These are phyloP conservation scores for Coemansia sp. DNA, from an alignment of 192 early-diverging fungal species.

Conservation along the genomic window DNA sequence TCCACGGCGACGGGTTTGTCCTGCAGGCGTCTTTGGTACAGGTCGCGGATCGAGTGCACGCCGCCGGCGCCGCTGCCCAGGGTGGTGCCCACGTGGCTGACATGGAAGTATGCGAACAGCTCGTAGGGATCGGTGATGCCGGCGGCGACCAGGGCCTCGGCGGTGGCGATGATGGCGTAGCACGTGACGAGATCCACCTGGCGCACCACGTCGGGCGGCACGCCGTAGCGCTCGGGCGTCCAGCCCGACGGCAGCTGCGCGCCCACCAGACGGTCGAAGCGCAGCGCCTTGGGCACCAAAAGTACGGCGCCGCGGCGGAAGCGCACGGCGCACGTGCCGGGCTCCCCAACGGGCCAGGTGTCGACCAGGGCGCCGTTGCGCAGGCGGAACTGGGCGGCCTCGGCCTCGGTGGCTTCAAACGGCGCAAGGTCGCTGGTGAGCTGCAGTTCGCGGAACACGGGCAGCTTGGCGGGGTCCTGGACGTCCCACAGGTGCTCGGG, in stretches of 20 bases:
- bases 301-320: conserved; percentile 84
- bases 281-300: conserved; percentile 90
- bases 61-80: conserved; percentile 92
- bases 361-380: conserved; percentile 75
- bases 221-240: conserved; percentile 87
- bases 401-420: conserved; percentile 83
- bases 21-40: conserved; percentile 74
- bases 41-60: conserved; percentile 68
- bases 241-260: conserved; percentile 96
- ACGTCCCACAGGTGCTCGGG: conserved; percentile 64
- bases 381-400: conserved; percentile 82
- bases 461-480: conserved; percentile 81
- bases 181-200: conserved; percentile 93
- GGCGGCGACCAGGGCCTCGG: conserved; percentile 85
- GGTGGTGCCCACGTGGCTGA: conserved; percentile 86
- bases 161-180: conserved; percentile 84
- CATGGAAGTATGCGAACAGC: conserved; percentile 94
- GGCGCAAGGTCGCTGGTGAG: conserved; percentile 83
- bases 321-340: conserved; percentile 74
- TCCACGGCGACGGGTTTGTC: conserved; percentile 88
- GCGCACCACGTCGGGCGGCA: conserved; percentile 83
- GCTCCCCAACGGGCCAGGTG: conserved; percentile 44
- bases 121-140: conserved; percentile 98
- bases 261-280: conserved; percentile 87
- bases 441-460: conserved; percentile 85